These are phyloP conservation scores for Henningerozyma blattae DNA, from an alignment of 805 yeast genomes.

Conservation along the genomic window DNA sequence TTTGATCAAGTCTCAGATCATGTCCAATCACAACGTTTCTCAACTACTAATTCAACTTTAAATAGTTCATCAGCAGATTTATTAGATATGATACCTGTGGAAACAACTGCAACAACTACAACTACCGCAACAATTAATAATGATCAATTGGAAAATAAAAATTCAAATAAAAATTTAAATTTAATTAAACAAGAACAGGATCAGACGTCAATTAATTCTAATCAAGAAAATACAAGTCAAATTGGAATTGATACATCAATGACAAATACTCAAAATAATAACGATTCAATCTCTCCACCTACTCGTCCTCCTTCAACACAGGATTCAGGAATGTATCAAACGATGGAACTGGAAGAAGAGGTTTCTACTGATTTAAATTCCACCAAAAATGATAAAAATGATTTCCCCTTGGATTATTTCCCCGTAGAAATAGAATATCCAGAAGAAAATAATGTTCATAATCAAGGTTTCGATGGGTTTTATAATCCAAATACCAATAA, in stretches of 20 bases:
- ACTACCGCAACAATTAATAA: conserved; percentile 1
- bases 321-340: not conserved
- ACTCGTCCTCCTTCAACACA: not conserved
- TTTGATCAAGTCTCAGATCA: conserved; percentile 37
- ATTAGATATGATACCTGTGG: conserved; percentile 10
- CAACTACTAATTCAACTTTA: not conserved
- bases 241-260: not conserved
- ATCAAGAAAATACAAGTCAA: not conserved
- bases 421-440: conserved; percentile 32
- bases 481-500: too few species aligned
- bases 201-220: not conserved
- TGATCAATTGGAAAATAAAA: conserved; percentile 14
- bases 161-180: not conserved
- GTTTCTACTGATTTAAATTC: not conserved
- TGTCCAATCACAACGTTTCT: not conserved
- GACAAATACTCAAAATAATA: conserved; percentile 8
- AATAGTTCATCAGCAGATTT: not conserved
- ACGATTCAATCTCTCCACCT: not conserved
- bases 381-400: conserved; percentile 43
- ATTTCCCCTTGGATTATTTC: conserved; percentile 62
- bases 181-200: not conserved
- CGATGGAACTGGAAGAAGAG: too few species aligned
- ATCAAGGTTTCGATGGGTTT: too few species aligned
- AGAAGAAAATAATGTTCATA: conserved; percentile 8
- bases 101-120: conserved; percentile 8